Percentiles rank a stretch among this genome's conserved stretches.
phyloP scores from a whole-genome alignment of 805 yeast species.

The Yamadazyma ubonensis region DNA sequence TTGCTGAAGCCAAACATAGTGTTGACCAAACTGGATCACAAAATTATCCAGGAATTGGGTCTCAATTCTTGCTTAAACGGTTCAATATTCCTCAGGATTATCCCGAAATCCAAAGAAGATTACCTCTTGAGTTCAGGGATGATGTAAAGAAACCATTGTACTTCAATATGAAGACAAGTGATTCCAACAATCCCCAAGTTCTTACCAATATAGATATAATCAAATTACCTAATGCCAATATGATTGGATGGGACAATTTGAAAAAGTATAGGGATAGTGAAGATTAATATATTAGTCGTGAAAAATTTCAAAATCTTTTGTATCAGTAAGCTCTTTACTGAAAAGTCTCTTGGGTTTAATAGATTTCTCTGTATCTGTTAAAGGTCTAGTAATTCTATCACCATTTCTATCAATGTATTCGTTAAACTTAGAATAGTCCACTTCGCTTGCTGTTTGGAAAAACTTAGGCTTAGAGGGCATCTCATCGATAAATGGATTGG shows the following conservation, averaged over 20 bases:
- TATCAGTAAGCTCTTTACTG: constrained; percentile 5
- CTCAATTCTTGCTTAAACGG: constrained; percentile 19
- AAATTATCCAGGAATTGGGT: constrained; percentile 8
- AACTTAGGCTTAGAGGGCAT: constrained; percentile 7
- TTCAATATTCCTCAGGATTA: constrained; percentile 36
- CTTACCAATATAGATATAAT: constrained; percentile 39
- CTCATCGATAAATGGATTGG: constrained; percentile 28
- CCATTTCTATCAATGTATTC: constrained; percentile 43
- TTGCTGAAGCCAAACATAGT: constrained; percentile 13
- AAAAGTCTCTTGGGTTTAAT: constrained; percentile 39
- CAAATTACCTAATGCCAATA: constrained; percentile 43
- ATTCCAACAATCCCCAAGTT: constrained; percentile 30
- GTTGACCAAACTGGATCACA: background rate
- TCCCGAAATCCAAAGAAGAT: constrained; percentile 28
- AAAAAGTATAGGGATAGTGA: constrained; percentile 26
- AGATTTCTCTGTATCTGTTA: constrained; percentile 29
- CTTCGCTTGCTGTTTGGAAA: background rate
- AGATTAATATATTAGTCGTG: constrained; percentile 8
- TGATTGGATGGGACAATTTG: constrained; percentile 45
- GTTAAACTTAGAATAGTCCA: constrained; percentile 35
- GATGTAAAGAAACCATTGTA: constrained; percentile 37
- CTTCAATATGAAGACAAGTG: constrained; percentile 30
- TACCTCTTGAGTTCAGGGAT: constrained; percentile 36
- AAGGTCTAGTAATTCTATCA: constrained; percentile 26
- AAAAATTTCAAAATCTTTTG: constrained; percentile 12